Base-by-base conservation (phyloP, 192 early-diverging fungal genomes). In the Spinellus fusiger region DNA sequence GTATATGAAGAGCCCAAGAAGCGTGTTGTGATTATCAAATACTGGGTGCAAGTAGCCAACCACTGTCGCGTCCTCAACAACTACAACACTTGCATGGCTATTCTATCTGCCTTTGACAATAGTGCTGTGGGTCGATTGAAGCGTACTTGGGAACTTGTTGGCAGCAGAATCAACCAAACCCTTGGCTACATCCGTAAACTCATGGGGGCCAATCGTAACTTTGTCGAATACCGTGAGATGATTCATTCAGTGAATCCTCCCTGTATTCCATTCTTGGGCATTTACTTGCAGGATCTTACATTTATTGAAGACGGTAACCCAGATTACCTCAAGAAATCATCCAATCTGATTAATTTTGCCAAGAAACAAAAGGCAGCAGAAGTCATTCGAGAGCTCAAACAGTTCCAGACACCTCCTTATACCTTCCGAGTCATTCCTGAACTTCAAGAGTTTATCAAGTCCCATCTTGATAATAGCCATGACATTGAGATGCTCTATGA, bases 81-180 rank as follows among this genome's bases (percentile, higher is more conserved):
- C 81, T 99, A 89, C 62, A 93, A 92, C 68, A 89, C 92, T 5
- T 80, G 96, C 32, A 92, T 91, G 77, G 85, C 93, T 9, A 88
- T 96, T 38, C 79, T 93, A 12, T 92, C 91, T 25, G 93, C 89
- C 10, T 85, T 99, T 59, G 89, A 92, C 27, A 88, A 89, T 4
- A 89, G 91, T 8, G 86, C 93, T 7, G 83, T 99, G 56, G 86
- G 89, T 71, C 87, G 96, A 13, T 73, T 98, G 49, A 88, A 86
- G 10, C 84, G 90, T 38, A 95, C 96, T 4, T 96, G 94, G 93
- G 91, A 94, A 33, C 25, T 65, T 15, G 63, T 65, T 5, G 71
- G 73, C 47, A 72, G 71, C 46, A 77, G 80, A 49, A 54, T 80
- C 6, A 37, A 47, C 13, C 64, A 54, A 59, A 72, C 65, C 2